Conservation (phyloP, 2,329 filamentous ascomycete genomes). For the Fusarium circinatum region DNA sequence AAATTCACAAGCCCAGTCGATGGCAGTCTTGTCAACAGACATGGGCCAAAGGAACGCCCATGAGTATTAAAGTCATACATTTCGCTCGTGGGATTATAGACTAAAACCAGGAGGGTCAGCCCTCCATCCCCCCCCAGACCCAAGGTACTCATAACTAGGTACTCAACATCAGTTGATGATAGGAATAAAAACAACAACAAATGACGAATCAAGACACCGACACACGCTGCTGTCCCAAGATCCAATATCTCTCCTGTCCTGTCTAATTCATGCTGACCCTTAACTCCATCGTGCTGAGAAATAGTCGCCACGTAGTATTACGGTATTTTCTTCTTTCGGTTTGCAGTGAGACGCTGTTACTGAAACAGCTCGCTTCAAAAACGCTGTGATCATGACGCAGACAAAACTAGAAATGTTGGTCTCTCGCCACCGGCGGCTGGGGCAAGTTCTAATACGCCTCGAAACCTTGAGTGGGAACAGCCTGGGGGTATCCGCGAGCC, state of each 20-base stretch:
- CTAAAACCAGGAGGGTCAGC: conserved; percentile 5
- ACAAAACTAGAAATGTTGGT: conserved; percentile 8
- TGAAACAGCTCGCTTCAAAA: conserved; percentile 12
- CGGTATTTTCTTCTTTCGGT: conserved; percentile 8
- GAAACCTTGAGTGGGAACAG: conserved; percentile 52
- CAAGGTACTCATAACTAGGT: background rate
- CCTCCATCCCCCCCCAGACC: conserved; percentile 12
- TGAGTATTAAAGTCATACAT: conserved; percentile 18
- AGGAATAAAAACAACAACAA: background rate
- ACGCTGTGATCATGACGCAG: background rate
- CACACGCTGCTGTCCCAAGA: conserved; percentile 21
- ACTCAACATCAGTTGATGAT: conserved; percentile 31
- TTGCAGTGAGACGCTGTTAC: conserved; percentile 4
- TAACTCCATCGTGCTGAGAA: conserved; percentile 40
- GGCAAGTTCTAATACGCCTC: conserved; percentile 48
- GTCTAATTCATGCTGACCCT: conserved; percentile 39
- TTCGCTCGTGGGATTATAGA: conserved; percentile 29
- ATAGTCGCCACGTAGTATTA: conserved; percentile 18
- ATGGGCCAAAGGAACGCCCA: conserved; percentile 36
- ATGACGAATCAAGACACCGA: conserved; percentile 12
- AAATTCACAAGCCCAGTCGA: conserved; percentile 65
- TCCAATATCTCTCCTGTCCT: conserved; percentile 29
- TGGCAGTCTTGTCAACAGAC: conserved; percentile 59
- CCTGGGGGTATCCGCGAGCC: conserved; percentile 52
- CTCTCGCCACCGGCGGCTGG: background rate